These are phyloP conservation scores for Ogataea parapolymorpha DNA, from an alignment of 805 yeast genomes.

Conservation along the genomic window DNA sequence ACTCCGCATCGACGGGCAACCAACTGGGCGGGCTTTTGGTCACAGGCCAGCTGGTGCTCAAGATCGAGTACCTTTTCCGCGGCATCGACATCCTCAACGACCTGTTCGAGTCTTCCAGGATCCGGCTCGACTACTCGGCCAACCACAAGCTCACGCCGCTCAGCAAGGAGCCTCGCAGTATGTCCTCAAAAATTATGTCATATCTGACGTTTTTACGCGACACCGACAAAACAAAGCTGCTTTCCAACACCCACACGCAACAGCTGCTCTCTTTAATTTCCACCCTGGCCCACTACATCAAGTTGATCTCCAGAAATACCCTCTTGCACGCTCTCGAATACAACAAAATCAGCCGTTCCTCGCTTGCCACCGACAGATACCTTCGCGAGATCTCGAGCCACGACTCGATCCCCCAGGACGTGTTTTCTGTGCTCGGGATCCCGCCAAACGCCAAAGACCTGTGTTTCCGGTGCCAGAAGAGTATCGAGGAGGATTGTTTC, in stretches of 20 bases:
- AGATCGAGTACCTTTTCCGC: conserved; percentile 70
- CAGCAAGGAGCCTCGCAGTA: conserved; percentile 70
- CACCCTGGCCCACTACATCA: conserved; percentile 88
- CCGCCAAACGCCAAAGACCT: conserved; percentile 67
- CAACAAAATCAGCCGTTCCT: conserved; percentile 55
- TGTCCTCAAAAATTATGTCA: conserved; percentile 86
- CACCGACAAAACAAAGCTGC: conserved; percentile 34
- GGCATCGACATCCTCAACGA: conserved; percentile 57
- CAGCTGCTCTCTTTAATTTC: conserved; percentile 78
- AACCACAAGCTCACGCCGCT: conserved; percentile 36
- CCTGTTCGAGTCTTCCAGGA: conserved; percentile 18
- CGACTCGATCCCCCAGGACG: conserved; percentile 37
- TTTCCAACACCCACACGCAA: conserved; percentile 46
- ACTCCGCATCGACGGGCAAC: conserved; percentile 72
- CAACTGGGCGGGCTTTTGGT: conserved; percentile 64
- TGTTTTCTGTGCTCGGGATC: conserved; percentile 42
- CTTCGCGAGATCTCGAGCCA: conserved; percentile 51
- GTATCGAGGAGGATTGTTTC: conserved; percentile 83
- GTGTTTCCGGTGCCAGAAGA: conserved; percentile 66
- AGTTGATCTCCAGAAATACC: conserved; percentile 78
- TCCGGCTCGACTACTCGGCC: conserved; percentile 21
- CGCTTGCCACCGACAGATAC: conserved; percentile 61
- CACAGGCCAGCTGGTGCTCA: conserved; percentile 68
- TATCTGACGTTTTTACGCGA: conserved; percentile 82
- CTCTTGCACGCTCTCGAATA: conserved; percentile 70